Base-by-base conservation (phyloP, 2,329 filamentous ascomycete genomes). In the Paraphoma chrysanthemicola region DNA sequence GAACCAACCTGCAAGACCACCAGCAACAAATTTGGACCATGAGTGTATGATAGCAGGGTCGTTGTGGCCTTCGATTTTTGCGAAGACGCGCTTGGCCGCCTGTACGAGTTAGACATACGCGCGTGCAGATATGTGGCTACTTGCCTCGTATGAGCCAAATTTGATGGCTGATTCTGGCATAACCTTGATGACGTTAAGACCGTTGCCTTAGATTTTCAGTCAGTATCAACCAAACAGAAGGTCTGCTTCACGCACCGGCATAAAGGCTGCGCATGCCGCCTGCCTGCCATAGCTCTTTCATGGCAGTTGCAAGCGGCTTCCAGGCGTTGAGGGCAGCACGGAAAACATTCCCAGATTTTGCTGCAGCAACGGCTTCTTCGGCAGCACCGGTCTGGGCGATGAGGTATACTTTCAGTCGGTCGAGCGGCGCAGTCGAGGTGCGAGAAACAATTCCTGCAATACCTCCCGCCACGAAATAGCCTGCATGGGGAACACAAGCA, bases 91-190 rank as follows among this genome's bases (percentile, higher is more conserved):
- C 82, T 98, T 99, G 8, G 93, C 90, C 49, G 92, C 93, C 86
- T 88, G 50, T 42, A 57, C 43, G 17, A 14, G 51, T 71, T 58
- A 69, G 63, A 23, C 23, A 36, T 29, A 38, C 45, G 39, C 31
- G 28, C 11, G 43, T 39, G 53, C 33, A 39, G 18, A 44, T 36
- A 42, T 54, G 17, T 39, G 4, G 17, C 48, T 52, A 59, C 78
- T 68, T 75, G 86, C 86, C 80, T 99, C 95, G 73, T 97, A 99
- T 17, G 93, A 94, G 57, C 95, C 95, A 75, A 99, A 99, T 78
- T 97, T 96, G 74, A 99, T 97, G 28, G 95, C 94, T 29, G 94
- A 97, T 80, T 99, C 95, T 0, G 95, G 95, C 92, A 98, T 97
- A 58, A 99, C 95, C 78, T 99, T 99, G 71, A 97, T 78, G 2